Evolutionary conservation across 352 stramenopile genomes (phyloP).

Genomic region (Phytopythium aichiense): DNA sequence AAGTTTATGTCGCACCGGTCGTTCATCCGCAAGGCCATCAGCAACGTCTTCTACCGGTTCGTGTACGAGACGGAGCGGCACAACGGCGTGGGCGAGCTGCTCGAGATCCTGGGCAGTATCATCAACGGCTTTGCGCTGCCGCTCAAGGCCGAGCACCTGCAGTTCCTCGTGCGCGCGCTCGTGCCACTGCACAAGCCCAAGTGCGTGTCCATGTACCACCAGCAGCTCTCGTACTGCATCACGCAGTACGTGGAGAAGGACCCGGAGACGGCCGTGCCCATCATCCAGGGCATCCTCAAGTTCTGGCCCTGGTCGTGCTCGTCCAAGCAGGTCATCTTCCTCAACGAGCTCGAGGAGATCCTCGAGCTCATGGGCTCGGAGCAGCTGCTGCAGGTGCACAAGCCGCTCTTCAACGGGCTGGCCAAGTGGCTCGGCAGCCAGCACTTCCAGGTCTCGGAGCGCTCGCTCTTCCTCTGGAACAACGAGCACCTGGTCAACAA

Average conservation of each 20-base stretch:
- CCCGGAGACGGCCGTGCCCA: slow-evolving; percentile 93
- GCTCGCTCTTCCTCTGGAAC: slow-evolving; percentile 98
- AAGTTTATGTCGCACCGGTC: slow-evolving; percentile 99
- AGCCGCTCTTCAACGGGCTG: slow-evolving; percentile 74
- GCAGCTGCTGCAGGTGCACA: slow-evolving; percentile 72
- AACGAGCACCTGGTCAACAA: slow-evolving; percentile 97
- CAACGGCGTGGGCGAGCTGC: slow-evolving; percentile 95
- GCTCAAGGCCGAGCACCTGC: slow-evolving; percentile 97
- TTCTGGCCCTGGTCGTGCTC: slow-evolving; percentile 95
- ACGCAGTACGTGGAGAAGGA: slow-evolving; percentile 99
- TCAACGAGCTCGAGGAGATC: slow-evolving; percentile 99
- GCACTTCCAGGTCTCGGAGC: slow-evolving; percentile 97
- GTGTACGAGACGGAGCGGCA: slow-evolving; percentile 98
- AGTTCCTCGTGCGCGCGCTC: slow-evolving; percentile 94
- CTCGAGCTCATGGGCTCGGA: slow-evolving; percentile 93
- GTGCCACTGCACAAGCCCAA: slow-evolving; percentile 98
- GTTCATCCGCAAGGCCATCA: slow-evolving; percentile 98
- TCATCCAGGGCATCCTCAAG: slow-evolving; percentile 93
- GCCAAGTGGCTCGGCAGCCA: slow-evolving; percentile 90
- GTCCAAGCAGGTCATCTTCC: slow-evolving; percentile 95
- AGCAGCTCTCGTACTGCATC: slow-evolving; percentile 99
- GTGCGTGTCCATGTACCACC: slow-evolving; percentile 96
- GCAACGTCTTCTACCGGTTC: slow-evolving; percentile 98
- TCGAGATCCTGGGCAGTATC: slow-evolving; percentile 97
- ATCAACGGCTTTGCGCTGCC: slow-evolving; percentile 99